These are phyloP conservation scores for Lepiota venenata DNA, from an alignment of 768 basidiomycete genomes.

Conservation along the genomic window DNA sequence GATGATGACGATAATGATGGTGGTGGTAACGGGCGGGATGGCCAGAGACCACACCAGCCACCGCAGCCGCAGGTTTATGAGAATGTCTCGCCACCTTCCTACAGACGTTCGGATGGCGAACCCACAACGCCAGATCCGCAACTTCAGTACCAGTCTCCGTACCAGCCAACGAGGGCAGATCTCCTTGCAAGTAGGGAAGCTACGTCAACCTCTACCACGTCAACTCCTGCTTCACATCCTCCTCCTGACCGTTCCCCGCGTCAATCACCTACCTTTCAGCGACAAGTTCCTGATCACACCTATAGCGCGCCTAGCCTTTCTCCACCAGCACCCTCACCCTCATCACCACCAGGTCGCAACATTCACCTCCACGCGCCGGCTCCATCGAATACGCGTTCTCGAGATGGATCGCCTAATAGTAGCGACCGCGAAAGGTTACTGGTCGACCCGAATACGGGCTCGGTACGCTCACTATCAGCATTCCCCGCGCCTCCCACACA, in stretches of 20 bases:
- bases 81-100: neutral
- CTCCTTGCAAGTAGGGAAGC: neutral
- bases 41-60: neutral
- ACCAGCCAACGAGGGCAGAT: neutral
- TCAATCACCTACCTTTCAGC: conserved; percentile 6
- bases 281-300: neutral
- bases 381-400: neutral
- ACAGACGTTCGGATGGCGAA: neutral
- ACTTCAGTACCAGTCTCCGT: neutral
- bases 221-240: neutral
- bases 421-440: conserved; percentile 26
- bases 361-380: neutral
- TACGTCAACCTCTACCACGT: neutral
- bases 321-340: neutral
- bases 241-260: neutral
- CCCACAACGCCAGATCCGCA: neutral
- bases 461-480: conserved; percentile 66
- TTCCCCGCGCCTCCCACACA: conserved; percentile 75
- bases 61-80: neutral
- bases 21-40: neutral
- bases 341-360: neutral
- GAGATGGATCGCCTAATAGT: conserved; percentile 4
- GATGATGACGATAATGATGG: neutral
- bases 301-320: neutral
- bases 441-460: conserved; percentile 41